These are phyloP conservation scores for Coprinopsis cinerea DNA, from an alignment of 768 basidiomycete genomes.

Conservation along the genomic window DNA sequence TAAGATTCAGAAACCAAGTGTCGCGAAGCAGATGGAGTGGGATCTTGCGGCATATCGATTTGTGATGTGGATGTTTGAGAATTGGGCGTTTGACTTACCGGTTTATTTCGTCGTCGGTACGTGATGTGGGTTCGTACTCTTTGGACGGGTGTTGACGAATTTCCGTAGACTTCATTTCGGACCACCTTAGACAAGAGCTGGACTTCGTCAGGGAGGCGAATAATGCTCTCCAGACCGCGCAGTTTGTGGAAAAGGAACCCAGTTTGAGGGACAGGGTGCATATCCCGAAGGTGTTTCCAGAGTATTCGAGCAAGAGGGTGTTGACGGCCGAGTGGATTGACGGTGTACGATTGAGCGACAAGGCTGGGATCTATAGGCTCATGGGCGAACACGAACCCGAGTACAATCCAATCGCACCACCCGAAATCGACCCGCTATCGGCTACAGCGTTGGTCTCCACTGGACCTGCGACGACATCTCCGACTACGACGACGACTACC, in stretches of 20 bases:
- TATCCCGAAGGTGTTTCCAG: constrained; percentile 70
- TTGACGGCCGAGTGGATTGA: constrained; percentile 86
- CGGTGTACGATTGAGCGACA: constrained; percentile 67
- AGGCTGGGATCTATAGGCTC: constrained; percentile 45
- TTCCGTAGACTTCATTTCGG: constrained; percentile 61
- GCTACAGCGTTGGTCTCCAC: constrained; percentile 6
- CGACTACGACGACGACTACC: constrained; percentile 8
- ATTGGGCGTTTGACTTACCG: constrained; percentile 81
- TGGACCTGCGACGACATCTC: constrained; percentile 7
- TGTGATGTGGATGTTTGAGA: constrained; percentile 76
- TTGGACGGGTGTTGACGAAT: neutral
- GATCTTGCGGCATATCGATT: constrained; percentile 65
- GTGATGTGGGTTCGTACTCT: constrained; percentile 17
- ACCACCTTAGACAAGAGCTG: constrained; percentile 78
- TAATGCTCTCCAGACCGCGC: constrained; percentile 68
- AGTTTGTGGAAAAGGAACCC: constrained; percentile 65
- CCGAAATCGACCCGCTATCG: neutral
- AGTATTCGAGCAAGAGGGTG: constrained; percentile 69
- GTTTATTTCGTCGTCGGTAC: constrained; percentile 73
- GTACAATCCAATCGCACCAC: neutral
- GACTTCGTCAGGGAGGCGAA: constrained; percentile 76
- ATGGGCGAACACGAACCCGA: constrained; percentile 43
- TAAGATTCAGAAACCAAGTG: constrained; percentile 88
- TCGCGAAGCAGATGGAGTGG: constrained; percentile 82
- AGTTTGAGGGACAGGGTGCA: constrained; percentile 64